Base-by-base conservation (phyloP, 768 basidiomycete genomes). In the Suillus americanus region DNA sequence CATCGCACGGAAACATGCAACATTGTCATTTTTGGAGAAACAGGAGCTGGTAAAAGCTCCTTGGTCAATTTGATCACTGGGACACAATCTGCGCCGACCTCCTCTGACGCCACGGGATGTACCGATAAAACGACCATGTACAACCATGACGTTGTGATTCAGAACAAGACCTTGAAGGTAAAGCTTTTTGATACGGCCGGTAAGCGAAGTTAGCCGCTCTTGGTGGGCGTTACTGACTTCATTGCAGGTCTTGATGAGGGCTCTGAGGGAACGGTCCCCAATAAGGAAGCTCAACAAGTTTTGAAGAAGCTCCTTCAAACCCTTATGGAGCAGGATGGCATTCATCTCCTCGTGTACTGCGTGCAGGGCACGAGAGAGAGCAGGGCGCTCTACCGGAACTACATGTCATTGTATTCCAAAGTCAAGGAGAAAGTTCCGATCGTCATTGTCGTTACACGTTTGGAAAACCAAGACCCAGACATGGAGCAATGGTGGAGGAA, bases 21-120 rank as follows among this genome's bases (percentile, higher is more conserved):
- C 40, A 33, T 75, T 6, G 75, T 75, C 62, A 65, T 75, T 65
- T 75, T 77, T 62, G 74, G 74, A 64, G 74, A 75, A 14, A 75
- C 75, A 2, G 75, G 75, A 20, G 72, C 75, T 67, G 74, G 74
- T 0, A 65, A 75, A 62, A 75, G 74, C 46, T 75, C 74, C 14
- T 68, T 75, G 62, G 74, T 75, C 18, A 75, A 75, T 43, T 46
- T 75, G 37, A 77, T 75, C 64, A 64, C 73, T 57, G 72, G 75
- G 23, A 72, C 68, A 55, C 75, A 75, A 67, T 72, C 74, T 57
- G 75, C 74, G 62, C 74, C 5, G 3, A 67, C 69, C 16, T 73
- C 71, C 37, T 66, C 65, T 46, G 71, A 73, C 50, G 54, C 73
- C n/a, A 7, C 33, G 4, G 62, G 67, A 25, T 69, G 71, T 60